Percentiles rank a stretch among this genome's conserved stretches.
Conservation (phyloP, 495 filamentous ascomycete species). For the Hypoxylon rickii region DNA sequence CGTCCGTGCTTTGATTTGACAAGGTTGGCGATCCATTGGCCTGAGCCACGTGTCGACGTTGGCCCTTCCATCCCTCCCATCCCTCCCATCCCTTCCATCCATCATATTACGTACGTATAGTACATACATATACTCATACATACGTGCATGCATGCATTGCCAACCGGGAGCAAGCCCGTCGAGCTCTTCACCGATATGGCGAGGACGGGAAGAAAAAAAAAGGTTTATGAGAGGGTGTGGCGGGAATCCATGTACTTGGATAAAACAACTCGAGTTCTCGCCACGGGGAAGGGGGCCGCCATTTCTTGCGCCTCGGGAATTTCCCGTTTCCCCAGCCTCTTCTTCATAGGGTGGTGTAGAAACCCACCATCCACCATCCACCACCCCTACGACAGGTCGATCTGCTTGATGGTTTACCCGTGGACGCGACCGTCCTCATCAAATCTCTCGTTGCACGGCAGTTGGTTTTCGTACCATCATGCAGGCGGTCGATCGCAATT, state of each 20-base stretch:
- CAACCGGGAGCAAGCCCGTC: background rate
- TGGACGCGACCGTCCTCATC: background rate
- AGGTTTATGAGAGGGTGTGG: too few relatives aligned
- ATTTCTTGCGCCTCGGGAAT: too few relatives aligned
- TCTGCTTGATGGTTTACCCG: too few relatives aligned
- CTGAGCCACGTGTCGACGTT: conserved; percentile 25
- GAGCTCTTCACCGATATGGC: background rate
- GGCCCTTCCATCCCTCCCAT: conserved; percentile 4
- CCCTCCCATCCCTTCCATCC: too few relatives aligned
- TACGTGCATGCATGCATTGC: background rate
- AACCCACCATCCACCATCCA: too few relatives aligned
- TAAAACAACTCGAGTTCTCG: background rate
- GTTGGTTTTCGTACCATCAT: conserved; percentile 5
- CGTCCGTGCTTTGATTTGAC: conserved; percentile 31
- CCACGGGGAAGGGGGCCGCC: too few relatives aligned
- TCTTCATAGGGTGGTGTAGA: too few relatives aligned
- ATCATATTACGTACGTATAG: conserved; percentile 14
- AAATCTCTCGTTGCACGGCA: conserved; percentile 8
- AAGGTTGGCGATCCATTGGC: conserved; percentile 16
- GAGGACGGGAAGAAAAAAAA: too few relatives aligned
- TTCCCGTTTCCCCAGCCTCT: too few relatives aligned
- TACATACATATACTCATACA: background rate
- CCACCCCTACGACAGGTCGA: too few relatives aligned
- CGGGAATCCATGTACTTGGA: too few relatives aligned
- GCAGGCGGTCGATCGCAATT: conserved; percentile 27